Evolutionary conservation across 1,284 basidiomycete genomes (phyloP), one percentile per base, ranked within the genome.

Genomic region (Pterulicium gracile): DNA sequence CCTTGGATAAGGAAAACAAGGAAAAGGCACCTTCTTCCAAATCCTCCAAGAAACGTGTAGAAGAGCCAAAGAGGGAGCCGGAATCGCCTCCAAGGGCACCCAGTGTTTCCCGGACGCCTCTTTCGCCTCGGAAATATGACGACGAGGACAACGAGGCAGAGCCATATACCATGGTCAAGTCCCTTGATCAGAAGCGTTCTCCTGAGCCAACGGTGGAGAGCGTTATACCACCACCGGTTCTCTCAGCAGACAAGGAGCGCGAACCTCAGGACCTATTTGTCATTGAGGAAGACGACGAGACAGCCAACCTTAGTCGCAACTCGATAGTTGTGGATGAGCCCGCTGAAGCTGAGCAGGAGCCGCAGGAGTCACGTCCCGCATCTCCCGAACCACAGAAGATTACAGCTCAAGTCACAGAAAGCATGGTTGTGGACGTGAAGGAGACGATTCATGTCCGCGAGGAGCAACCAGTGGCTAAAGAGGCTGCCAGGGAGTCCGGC

Each of bases 261-360:
- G 52, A 58, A 18, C 35, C 52, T 2, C 58, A 61, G n/a, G 64
- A 79, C 44, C 59, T 86, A 18, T 86, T 81, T 24, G 68, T 84
- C 45, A 87, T 87, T 48, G 77, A 70, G 1, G 83, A 87, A 60
- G 80, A 75, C 44, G 80, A 86, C 40, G 82, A 85, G 55, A 62
- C 65, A 5, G 61, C 58, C 3, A 75, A 78, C 43, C 61, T 62
- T 14, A 69, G 58, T 50, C 58, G 51, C 23, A 40, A 44, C 2
- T 61, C 63, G 34, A 52, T 58, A 3, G 54, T 40, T 20, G 46
- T 51, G 39, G 18, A 49, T n/a, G 44, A 48, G 40, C 32, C 24
- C 12, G 35, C 43, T 3, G 41, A n/a, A 13, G 17, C 24, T 35
- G 41, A n/a, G n/a, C n/a, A n/a, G n/a, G n/a, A n/a, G n/a, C n/a